Percentiles rank a stretch among this genome's conserved stretches.
Conservation (phyloP, 805 yeast species). For the Lipomyces anomalus region DNA sequence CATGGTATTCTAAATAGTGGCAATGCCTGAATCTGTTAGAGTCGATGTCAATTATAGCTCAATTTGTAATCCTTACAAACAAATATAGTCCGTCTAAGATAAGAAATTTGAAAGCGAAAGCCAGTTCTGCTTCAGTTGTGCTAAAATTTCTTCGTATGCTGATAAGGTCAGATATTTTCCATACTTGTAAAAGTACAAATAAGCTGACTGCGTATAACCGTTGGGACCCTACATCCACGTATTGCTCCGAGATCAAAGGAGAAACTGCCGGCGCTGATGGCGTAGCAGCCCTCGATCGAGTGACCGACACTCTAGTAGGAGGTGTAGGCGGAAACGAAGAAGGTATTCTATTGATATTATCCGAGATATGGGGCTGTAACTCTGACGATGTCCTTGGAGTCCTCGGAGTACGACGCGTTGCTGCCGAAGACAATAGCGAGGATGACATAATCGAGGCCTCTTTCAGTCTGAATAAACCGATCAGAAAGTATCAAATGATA, state of each 20-base stretch:
- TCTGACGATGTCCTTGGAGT: not conserved
- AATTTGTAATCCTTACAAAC: slow-evolving; percentile 34
- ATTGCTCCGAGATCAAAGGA: slow-evolving; percentile 52
- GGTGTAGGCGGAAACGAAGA: slow-evolving; percentile 24
- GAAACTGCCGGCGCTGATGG: not conserved
- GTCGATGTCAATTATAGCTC: not conserved
- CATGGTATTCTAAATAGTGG: slow-evolving; percentile 75
- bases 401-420: no score
- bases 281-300: not conserved
- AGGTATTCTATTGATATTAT: slow-evolving; percentile 13
- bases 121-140: slow-evolving; percentile 45
- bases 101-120: slow-evolving; percentile 64
- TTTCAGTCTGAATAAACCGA: no score
- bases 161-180: slow-evolving; percentile 70
- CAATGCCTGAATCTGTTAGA: slow-evolving; percentile 33
- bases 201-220: slow-evolving; percentile 59
- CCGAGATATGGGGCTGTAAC: not conserved
- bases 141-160: slow-evolving; percentile 46
- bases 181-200: slow-evolving; percentile 73
- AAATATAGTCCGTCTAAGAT: slow-evolving; percentile 66
- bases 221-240: slow-evolving; percentile 73
- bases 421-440: no score
- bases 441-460: no score
- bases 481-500: no score
- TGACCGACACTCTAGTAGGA: not conserved